phyloP scores from a whole-genome alignment of 176 grass and related monocot genomes.

The Phragmites australis region DNA sequence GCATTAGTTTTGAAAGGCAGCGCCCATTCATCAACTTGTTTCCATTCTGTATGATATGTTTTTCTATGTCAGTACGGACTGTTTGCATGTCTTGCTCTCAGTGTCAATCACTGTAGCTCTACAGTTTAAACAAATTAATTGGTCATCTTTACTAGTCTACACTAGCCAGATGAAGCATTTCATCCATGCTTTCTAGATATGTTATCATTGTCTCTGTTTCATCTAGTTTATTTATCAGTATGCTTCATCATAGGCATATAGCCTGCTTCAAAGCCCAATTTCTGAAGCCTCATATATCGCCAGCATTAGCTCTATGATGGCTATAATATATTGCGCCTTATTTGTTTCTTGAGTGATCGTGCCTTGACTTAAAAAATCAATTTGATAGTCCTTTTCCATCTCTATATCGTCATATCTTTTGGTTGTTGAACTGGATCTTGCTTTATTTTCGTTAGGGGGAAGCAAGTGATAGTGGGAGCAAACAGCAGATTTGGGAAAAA shows the following conservation, averaged over 20 bases:
- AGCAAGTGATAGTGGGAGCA: conserved; percentile 72
- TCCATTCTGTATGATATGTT: conserved; percentile 17
- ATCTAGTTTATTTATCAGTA: not conserved
- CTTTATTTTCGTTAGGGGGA: conserved; percentile 74
- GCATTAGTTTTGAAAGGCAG: not conserved
- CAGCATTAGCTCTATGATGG: conserved; percentile 1
- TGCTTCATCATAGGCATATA: not conserved
- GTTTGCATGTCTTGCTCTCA: conserved; percentile 21
- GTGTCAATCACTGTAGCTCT: not conserved
- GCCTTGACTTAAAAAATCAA: conserved; percentile 19
- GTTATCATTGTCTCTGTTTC: not conserved
- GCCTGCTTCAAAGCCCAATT: not conserved
- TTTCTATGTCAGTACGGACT: not conserved
- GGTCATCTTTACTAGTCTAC: conserved; percentile 17
- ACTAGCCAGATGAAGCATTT: not conserved
- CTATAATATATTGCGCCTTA: not conserved
- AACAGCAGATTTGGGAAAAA: conserved; percentile 96
- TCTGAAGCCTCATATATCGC: not conserved
- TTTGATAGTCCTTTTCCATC: conserved; percentile 28
- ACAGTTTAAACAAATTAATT: conserved; percentile 7
- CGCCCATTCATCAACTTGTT: conserved; percentile 2
- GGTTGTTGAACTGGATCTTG: conserved; percentile 47
- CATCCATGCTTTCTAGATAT: not conserved
- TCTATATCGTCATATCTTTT: conserved; percentile 32
- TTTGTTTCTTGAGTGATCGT: conserved; percentile 20